These are phyloP conservation scores for Scalesia atractyloides DNA, from an alignment of 129 eudicot genomes.

Conservation along the genomic window DNA sequence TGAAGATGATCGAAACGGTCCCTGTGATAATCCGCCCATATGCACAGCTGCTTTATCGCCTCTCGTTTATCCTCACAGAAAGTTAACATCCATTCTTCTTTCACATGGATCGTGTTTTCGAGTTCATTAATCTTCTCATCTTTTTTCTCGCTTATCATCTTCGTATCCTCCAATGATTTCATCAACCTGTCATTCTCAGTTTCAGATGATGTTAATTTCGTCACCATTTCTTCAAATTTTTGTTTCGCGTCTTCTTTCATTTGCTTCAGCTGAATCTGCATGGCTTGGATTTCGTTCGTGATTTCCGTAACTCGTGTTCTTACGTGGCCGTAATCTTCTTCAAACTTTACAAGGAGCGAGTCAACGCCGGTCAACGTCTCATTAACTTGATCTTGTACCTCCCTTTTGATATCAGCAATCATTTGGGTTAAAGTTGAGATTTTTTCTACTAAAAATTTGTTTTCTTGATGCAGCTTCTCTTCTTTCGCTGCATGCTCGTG, in stretches of 20 bases:
- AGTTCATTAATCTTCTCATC: conserved; percentile 49
- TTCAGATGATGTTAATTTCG: conserved; percentile 36
- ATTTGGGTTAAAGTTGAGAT: conserved; percentile 39
- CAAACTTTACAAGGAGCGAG: conserved; percentile 59
- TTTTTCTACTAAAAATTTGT: conserved; percentile 54
- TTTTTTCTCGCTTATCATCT: conserved; percentile 28
- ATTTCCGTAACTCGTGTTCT: conserved; percentile 57
- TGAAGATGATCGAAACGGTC: conserved; percentile 50
- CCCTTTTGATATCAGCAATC: conserved; percentile 38
- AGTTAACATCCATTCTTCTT: conserved; percentile 48
- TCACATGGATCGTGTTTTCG: conserved; percentile 46
- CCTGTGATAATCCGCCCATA: conserved; percentile 75
- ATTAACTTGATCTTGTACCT: conserved; percentile 53
- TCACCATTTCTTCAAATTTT: conserved; percentile 25
- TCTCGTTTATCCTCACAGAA: conserved; percentile 73
- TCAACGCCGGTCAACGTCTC: conserved; percentile 50
- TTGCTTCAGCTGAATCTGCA: conserved; percentile 42
- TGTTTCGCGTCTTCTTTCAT: conserved; percentile 41
- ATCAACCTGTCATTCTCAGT: conserved; percentile 35
- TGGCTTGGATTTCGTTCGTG: conserved; percentile 54
- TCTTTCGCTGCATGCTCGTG: conserved; percentile 49
- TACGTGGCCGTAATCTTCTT: conserved; percentile 73
- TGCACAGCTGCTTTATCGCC: conserved; percentile 77
- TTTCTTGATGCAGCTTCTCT: conserved; percentile 57
- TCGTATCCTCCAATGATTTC: conserved; percentile 23